phyloP scores from a whole-genome alignment of 345 rosid genomes.

The Eutrema japonicum region DNA sequence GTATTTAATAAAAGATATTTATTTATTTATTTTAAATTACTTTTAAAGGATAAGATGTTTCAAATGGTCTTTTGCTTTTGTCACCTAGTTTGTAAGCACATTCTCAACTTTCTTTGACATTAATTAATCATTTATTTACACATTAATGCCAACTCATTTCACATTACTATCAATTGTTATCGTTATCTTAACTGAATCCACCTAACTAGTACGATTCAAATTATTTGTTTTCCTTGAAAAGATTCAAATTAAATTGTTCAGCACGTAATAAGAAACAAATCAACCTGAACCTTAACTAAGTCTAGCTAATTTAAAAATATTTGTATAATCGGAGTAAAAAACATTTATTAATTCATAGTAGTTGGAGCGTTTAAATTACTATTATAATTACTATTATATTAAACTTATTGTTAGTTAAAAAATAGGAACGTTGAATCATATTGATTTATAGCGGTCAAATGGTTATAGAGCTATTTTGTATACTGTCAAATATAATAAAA shows the following conservation, averaged over 20 bases:
- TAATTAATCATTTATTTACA: background rate
- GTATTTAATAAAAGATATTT: background rate
- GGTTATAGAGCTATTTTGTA: too few relatives aligned
- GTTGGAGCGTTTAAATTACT: background rate
- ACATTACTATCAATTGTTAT: slow-evolving; percentile 19
- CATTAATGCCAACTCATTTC: slow-evolving; percentile 8
- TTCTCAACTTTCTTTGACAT: slow-evolving; percentile 27
- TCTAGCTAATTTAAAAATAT: background rate
- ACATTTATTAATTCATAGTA: background rate
- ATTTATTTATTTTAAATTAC: background rate
- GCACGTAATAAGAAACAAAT: background rate
- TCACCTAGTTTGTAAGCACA: slow-evolving; percentile 35
- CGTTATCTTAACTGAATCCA: slow-evolving; percentile 28
- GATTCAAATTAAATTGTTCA: background rate
- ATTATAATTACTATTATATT: too few relatives aligned
- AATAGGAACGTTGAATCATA: background rate
- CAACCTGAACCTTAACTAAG: background rate
- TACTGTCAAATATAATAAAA: background rate
- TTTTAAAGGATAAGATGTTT: slow-evolving; percentile 29
- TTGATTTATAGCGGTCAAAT: too few relatives aligned
- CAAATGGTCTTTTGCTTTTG: slow-evolving; percentile 20
- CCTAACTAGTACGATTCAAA: slow-evolving; percentile 20
- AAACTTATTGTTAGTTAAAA: background rate
- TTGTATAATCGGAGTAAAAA: too few relatives aligned
- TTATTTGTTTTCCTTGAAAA: background rate